Evolutionary conservation across 1,284 basidiomycete species (phyloP).

Genomic region (Cutaneotrichosporon spelunceum): DNA sequence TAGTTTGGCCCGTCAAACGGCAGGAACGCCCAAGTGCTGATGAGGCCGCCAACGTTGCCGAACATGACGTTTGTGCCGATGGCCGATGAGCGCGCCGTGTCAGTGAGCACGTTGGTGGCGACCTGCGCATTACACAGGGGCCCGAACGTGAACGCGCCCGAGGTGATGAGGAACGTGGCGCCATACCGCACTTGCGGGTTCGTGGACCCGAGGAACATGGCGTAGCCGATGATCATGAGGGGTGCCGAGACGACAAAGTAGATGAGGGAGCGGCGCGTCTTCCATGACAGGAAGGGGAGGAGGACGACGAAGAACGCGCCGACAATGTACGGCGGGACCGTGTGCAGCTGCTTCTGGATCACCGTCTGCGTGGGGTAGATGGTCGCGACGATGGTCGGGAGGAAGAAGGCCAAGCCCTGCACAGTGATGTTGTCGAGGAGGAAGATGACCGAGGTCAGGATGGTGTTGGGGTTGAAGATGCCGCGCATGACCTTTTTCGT

Average conservation of each 20-base stretch:
- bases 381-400: slow-evolving; percentile 43
- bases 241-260: slow-evolving; percentile 34
- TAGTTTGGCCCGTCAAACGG: slow-evolving; percentile 15
- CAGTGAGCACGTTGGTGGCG: slow-evolving; percentile 16
- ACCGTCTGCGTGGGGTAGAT: slow-evolving; percentile 46
- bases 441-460: slow-evolving; percentile 42
- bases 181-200: slow-evolving; percentile 14
- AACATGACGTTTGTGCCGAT: slow-evolving; percentile 18
- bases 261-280: slow-evolving; percentile 36
- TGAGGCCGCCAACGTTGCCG: slow-evolving; percentile 24
- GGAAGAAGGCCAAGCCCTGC: slow-evolving; percentile 45
- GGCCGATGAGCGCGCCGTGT: slow-evolving; percentile 17
- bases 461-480: slow-evolving; percentile 29
- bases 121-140: slow-evolving; percentile 18
- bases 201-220: slow-evolving; percentile 33
- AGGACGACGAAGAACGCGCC: slow-evolving; percentile 36
- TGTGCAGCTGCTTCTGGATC: slow-evolving; percentile 46
- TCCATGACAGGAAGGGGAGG: slow-evolving; percentile 40
- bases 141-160: slow-evolving; percentile 20
- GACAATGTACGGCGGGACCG: slow-evolving; percentile 46
- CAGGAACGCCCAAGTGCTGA: slow-evolving; percentile 20
- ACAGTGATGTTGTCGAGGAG: slow-evolving; percentile 50
- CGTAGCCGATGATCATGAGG: slow-evolving; percentile 43
- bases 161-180: slow-evolving; percentile 20
- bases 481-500: slow-evolving; percentile 28